These are phyloP conservation scores for Rosellinia necatrix DNA, from an alignment of 2,329 filamentous ascomycete genomes.

Conservation along the genomic window DNA sequence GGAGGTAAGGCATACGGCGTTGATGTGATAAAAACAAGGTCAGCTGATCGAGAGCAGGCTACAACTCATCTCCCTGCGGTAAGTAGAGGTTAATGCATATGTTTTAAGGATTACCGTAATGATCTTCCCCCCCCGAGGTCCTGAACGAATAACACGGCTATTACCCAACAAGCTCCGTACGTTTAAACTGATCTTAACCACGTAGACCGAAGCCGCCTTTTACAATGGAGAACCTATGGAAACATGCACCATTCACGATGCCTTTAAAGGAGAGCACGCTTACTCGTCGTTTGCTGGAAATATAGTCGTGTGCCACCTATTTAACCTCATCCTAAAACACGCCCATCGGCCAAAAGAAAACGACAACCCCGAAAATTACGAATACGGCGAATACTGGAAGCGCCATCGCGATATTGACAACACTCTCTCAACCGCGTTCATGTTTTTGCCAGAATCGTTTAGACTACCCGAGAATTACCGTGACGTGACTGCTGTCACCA, in stretches of 20 bases:
- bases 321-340: constrained; percentile 81
- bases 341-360: constrained; percentile 72
- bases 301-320: constrained; percentile 75
- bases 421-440: constrained; percentile 74
- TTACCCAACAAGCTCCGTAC: not conserved
- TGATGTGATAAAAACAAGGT: not conserved
- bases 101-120: too few relatives aligned
- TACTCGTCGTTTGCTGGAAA: constrained; percentile 76
- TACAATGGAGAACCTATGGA: constrained; percentile 65
- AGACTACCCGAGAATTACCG: constrained; percentile 71
- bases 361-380: constrained; percentile 75
- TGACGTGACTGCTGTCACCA: constrained; percentile 76
- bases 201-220: constrained; percentile 75
- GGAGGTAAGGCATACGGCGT: constrained; percentile 54
- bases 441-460: constrained; percentile 76
- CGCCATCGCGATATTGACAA: constrained; percentile 84
- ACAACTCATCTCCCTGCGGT: constrained; percentile 73
- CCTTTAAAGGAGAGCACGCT: constrained; percentile 59
- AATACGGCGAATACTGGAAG: constrained; percentile 80
- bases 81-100: constrained; percentile 15
- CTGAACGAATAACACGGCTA: too few relatives aligned
- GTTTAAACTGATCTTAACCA: constrained; percentile 20
- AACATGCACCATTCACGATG: constrained; percentile 66
- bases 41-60: constrained; percentile 53
- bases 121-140: too few relatives aligned